Conservation (phyloP, 768 basidiomycete genomes). For the Naganishia onofrii region DNA sequence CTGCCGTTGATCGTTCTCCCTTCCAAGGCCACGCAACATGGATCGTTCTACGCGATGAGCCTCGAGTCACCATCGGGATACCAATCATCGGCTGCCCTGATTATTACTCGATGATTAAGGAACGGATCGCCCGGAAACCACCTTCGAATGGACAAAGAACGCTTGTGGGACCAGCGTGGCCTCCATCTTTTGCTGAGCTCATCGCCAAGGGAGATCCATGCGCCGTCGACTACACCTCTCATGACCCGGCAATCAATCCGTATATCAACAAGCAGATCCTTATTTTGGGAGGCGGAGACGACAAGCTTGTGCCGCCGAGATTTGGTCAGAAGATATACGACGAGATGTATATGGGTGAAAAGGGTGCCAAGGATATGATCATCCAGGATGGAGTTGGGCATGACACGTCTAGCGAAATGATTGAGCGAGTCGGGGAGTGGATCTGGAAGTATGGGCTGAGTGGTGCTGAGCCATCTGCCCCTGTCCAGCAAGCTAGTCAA, state of each 20-base stretch:
- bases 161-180: constrained; percentile 61
- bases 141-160: constrained; percentile 54
- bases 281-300: constrained; percentile 66
- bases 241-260: constrained; percentile 51
- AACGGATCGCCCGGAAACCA: constrained; percentile 52
- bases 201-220: constrained; percentile 59
- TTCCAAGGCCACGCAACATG: constrained; percentile 67
- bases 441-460: constrained; percentile 44
- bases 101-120: constrained; percentile 60
- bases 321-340: constrained; percentile 62
- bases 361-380: constrained; percentile 62
- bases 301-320: constrained; percentile 67
- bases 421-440: constrained; percentile 53
- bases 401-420: constrained; percentile 64
- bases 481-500: neutral
- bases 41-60: constrained; percentile 62
- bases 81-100: constrained; percentile 71
- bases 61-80: constrained; percentile 55
- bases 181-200: constrained; percentile 54
- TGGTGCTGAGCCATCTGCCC: neutral
- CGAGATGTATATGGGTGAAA: constrained; percentile 58
- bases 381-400: constrained; percentile 64
- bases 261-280: constrained; percentile 72
- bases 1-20: neutral
- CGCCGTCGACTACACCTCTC: constrained; percentile 54